phyloP scores from a whole-genome alignment of 345 rosid species.

The Physaria fendleri region DNA sequence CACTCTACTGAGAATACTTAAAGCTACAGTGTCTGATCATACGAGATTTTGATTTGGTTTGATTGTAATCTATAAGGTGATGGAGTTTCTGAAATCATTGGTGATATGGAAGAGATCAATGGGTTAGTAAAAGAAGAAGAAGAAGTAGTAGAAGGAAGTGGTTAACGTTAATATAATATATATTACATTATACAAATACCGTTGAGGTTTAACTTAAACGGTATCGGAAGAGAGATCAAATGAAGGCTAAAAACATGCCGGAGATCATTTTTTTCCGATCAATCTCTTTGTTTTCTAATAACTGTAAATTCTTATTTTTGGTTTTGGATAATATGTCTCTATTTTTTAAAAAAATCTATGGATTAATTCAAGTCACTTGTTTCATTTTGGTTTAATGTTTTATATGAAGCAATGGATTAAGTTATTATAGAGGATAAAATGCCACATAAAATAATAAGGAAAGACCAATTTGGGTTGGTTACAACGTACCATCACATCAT shows the following conservation, averaged over 20 bases:
- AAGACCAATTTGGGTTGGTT: too few species aligned
- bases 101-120: conserved; percentile 60
- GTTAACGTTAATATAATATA: conserved; percentile 6
- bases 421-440: neutral
- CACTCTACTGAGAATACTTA: neutral
- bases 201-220: conserved; percentile 8
- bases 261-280: conserved; percentile 16
- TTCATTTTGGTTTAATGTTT: neutral
- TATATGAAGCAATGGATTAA: neutral
- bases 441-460: too few species aligned
- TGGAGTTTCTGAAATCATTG: conserved; percentile 76
- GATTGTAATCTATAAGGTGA: conserved; percentile 43
- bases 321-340: neutral
- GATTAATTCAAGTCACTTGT: neutral
- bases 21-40: neutral
- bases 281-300: conserved; percentile 6
- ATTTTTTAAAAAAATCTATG: too few species aligned
- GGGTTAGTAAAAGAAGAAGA: neutral
- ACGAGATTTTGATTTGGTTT: neutral
- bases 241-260: conserved; percentile 18
- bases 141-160: conserved; percentile 3
- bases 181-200: conserved; percentile 16
- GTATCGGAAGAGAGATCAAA: conserved; percentile 4
- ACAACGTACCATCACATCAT: too few species aligned
- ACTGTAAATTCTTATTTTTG: conserved; percentile 15